Base-by-base conservation (phyloP, 768 basidiomycete genomes). In the Mycena filopes region DNA sequence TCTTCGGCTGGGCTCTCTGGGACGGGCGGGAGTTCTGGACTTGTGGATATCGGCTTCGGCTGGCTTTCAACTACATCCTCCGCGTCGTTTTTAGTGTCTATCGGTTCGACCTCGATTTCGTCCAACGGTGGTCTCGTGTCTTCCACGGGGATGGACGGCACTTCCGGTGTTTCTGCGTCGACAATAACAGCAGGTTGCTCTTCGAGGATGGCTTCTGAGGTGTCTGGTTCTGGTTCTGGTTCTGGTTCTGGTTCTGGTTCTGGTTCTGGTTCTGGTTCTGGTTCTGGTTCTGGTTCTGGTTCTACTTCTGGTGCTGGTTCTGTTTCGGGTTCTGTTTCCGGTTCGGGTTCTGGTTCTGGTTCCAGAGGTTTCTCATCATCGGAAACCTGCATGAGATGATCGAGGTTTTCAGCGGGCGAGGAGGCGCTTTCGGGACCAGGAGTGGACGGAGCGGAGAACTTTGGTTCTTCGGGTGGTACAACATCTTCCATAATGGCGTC, bases 311-410 rank as follows among this genome's bases (percentile, higher is more conserved):
- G n/a, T n/a, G n/a, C n/a, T n/a, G n/a, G n/a, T n/a, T n/a, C n/a
- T n/a, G n/a, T n/a, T n/a, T n/a, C n/a, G n/a, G n/a, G n/a, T n/a
- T n/a, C n/a, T n/a, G n/a, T n/a, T n/a, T n/a, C n/a, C n/a, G n/a
- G n/a, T n/a, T n/a, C n/a, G n/a, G n/a, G n/a, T n/a, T n/a, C n/a
- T n/a, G n/a, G n/a, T n/a, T 66, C 55, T n/a, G 20, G 43, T n/a
- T 50, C 49, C 23, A 28, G 55, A n/a, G 48, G 29, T 46, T 66
- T 48, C 25, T 66, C 65, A 8, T 66, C 65, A n/a, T 66, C 60
- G 18, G 60, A 66, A 4, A 45, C 38, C 28, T 66, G 65, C 60
- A 66, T 66, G 25, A 66, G 60, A 51, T 66, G 60, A 54, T 66
- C 65, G 21, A 61, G 12, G 55, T 58, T 66, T 56, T 58, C 60